Evolutionary conservation across 805 yeast genomes (phyloP).

Genomic region (Blastobotrys peoriensis): DNA sequence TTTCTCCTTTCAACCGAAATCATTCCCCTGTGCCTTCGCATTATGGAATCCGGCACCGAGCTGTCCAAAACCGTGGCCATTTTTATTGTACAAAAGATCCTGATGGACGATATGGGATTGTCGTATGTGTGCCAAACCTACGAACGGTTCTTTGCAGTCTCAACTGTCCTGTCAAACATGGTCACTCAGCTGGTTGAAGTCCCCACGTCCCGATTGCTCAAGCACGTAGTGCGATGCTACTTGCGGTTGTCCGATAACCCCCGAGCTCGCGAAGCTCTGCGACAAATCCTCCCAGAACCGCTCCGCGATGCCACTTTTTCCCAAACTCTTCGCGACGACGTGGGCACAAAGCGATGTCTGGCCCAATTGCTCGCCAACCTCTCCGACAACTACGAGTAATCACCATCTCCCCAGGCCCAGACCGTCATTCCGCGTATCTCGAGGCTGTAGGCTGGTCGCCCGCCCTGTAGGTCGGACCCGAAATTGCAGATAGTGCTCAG

Average conservation of each 20-base stretch:
- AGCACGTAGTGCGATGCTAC: constrained; percentile 92
- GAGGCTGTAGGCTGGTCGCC: too few relatives aligned
- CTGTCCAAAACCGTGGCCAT: constrained; percentile 94
- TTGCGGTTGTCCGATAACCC: constrained; percentile 81
- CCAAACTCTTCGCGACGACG: constrained; percentile 72
- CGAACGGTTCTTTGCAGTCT: constrained; percentile 91
- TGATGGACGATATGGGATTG: constrained; percentile 86
- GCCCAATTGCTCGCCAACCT: constrained; percentile 73
- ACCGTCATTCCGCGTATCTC: too few relatives aligned
- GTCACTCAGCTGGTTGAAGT: constrained; percentile 73
- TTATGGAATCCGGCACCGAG: constrained; percentile 94
- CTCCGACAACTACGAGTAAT: constrained; percentile 34
- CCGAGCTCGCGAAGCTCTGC: constrained; percentile 83
- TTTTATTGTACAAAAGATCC: constrained; percentile 87
- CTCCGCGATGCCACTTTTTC: constrained; percentile 83
- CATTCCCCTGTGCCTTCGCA: constrained; percentile 87
- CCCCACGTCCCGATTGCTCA: constrained; percentile 68
- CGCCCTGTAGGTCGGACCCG: too few relatives aligned
- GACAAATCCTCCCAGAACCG: constrained; percentile 79
- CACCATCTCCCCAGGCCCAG: not conserved
- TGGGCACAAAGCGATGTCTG: constrained; percentile 79
- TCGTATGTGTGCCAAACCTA: constrained; percentile 90
- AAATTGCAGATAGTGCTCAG: too few relatives aligned
- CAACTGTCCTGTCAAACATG: constrained; percentile 80
- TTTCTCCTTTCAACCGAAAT: constrained; percentile 92